phyloP scores from a whole-genome alignment of 2,329 filamentous ascomycete genomes.

The Dactylonectria macrodidyma region DNA sequence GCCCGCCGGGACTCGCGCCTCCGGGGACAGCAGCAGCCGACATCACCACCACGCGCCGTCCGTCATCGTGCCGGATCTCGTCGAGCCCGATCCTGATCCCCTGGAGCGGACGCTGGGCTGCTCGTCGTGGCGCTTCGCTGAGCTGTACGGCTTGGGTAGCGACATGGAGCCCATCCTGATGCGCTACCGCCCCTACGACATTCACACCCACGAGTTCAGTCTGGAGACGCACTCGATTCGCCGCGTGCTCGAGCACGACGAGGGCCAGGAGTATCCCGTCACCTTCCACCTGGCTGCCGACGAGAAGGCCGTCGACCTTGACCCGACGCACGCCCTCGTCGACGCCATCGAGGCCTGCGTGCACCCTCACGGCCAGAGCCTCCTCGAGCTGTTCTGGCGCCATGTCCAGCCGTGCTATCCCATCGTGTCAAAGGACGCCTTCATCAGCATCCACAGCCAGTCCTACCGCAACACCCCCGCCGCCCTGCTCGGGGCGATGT shows the following conservation, averaged over 20 bases:
- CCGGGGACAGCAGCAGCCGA: too few relatives aligned
- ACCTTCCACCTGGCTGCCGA: conserved; percentile 53
- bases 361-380: conserved; percentile 69
- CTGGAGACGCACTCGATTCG: conserved; percentile 75
- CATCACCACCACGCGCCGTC: too few relatives aligned
- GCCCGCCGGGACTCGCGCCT: too few relatives aligned
- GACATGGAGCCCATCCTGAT: conserved; percentile 55
- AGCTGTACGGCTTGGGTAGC: conserved; percentile 52
- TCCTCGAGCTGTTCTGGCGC: conserved; percentile 76
- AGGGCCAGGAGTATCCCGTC: conserved; percentile 50
- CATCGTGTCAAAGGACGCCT: conserved; percentile 68
- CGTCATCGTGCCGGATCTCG: too few relatives aligned
- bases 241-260: conserved; percentile 68
- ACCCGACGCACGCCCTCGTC: conserved; percentile 41
- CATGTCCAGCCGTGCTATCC: conserved; percentile 69
- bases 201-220: conserved; percentile 54
- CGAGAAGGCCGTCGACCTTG: conserved; percentile 47
- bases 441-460: conserved; percentile 65
- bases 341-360: conserved; percentile 71
- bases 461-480: conserved; percentile 67
- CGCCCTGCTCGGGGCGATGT: conserved; percentile 68
- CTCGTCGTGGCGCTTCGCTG: conserved; percentile 46
- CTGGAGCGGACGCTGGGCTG: too few relatives aligned
- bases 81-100: too few relatives aligned
- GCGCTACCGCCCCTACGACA: conserved; percentile 66